These are phyloP conservation scores for Solanum okadae DNA, from an alignment of 257 asterid genomes.

Conservation along the genomic window DNA sequence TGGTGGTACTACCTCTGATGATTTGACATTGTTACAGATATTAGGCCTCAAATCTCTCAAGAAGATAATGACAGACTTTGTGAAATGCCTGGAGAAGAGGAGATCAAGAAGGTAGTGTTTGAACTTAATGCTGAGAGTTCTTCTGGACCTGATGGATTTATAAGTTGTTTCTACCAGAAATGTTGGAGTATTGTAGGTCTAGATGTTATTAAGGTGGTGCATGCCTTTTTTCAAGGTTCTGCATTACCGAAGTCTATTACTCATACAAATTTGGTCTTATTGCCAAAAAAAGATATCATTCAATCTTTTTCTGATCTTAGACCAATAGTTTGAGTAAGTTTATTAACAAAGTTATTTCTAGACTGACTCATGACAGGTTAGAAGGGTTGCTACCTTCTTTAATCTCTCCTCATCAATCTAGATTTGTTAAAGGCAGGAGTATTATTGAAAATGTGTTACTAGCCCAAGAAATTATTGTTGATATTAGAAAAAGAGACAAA, in stretches of 20 bases:
- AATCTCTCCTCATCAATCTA: too few relatives aligned
- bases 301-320: background rate
- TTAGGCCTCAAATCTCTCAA: background rate
- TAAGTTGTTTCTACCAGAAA: background rate
- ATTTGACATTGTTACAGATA: background rate
- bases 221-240: background rate
- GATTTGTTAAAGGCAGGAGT: background rate
- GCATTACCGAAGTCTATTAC: background rate
- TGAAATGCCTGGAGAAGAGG: background rate
- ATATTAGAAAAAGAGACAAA: background rate
- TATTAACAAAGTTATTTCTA: too few relatives aligned
- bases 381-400: background rate
- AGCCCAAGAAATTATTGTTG: background rate
- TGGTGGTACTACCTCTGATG: background rate
- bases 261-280: background rate
- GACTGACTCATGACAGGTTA: background rate
- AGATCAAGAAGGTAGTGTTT: background rate
- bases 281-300: background rate
- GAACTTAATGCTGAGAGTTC: background rate
- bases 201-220: background rate
- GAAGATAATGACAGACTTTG: background rate
- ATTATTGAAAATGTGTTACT: background rate
- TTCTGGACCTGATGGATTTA: too few relatives aligned
- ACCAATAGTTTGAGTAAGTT: background rate
- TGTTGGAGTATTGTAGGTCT: background rate